These are phyloP conservation scores for Exophiala calicioides DNA, from an alignment of 2,329 filamentous ascomycete genomes.

Conservation along the genomic window DNA sequence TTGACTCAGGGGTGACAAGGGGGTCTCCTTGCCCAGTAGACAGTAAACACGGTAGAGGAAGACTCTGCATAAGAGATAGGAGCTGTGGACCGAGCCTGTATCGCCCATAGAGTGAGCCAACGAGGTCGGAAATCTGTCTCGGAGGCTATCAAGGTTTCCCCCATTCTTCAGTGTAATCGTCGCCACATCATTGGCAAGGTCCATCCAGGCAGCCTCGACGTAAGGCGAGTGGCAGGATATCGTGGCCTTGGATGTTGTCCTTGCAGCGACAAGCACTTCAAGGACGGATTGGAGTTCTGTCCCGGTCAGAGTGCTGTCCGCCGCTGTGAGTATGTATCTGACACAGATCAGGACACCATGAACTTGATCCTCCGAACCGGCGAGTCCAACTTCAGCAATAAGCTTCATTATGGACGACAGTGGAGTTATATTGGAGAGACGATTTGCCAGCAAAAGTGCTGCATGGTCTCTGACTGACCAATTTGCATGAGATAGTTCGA, in stretches of 20 bases:
- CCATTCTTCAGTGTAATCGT: conserved; percentile 12
- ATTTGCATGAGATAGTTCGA: conserved; percentile 45
- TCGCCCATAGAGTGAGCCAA: not conserved
- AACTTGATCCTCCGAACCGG: conserved; percentile 38
- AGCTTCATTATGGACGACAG: conserved; percentile 1
- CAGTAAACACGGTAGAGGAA: conserved; percentile 11
- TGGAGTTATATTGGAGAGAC: conserved; percentile 2
- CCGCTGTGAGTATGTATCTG: conserved; percentile 15
- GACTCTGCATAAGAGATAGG: conserved; percentile 13
- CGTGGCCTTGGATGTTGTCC: not conserved
- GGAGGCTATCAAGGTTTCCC: not conserved
- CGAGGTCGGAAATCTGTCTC: not conserved
- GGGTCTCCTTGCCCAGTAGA: conserved; percentile 3
- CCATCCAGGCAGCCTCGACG: conserved; percentile 21
- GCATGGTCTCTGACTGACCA: conserved; percentile 51
- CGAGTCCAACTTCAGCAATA: not conserved
- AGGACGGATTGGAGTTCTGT: conserved; percentile 13
- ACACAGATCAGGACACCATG: conserved; percentile 42
- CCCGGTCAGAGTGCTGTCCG: not conserved
- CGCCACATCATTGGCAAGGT: conserved; percentile 23
- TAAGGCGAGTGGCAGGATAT: conserved; percentile 15
- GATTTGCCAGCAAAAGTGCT: conserved; percentile 35
- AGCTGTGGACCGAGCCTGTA: conserved; percentile 4
- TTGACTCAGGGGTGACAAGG: not conserved
- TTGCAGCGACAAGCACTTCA: not conserved